Evolutionary conservation across 129 eudicot genomes (phyloP).

Genomic region (Pulicaria dysenterica): DNA sequence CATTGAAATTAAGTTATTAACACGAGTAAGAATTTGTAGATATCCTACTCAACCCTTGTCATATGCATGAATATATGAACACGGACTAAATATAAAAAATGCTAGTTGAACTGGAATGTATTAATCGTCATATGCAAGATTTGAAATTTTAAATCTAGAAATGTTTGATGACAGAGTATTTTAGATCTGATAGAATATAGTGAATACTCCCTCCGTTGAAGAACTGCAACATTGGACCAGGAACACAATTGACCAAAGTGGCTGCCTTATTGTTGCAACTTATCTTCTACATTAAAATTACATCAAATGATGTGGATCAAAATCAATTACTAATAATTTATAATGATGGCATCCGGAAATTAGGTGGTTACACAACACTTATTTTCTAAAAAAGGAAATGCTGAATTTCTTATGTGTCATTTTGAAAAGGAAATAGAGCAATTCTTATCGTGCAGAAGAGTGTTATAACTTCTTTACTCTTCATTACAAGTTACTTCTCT

Average conservation of each 20-base stretch:
- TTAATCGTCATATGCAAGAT: slow-evolving; percentile 6
- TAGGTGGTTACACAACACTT: slow-evolving; percentile 1
- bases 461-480: not conserved
- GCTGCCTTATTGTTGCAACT: slow-evolving; percentile 14
- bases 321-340: not conserved
- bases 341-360: slow-evolving; percentile 7
- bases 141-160: not conserved
- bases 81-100: not conserved
- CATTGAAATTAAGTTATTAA: not conserved
- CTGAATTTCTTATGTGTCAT: slow-evolving; percentile 7
- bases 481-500: not conserved
- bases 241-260: slow-evolving; percentile 7
- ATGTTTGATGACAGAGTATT: not conserved
- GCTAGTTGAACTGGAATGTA: not conserved
- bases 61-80: not conserved
- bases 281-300: slow-evolving; percentile 18
- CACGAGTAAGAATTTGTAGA: slow-evolving; percentile 1
- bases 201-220: not conserved
- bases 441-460: slow-evolving; percentile 14
- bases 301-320: not conserved
- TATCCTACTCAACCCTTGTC: slow-evolving; percentile 12
- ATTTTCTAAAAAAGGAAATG: slow-evolving; percentile 1
- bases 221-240: slow-evolving; percentile 3
- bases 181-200: not conserved
- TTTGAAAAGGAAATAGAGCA: not conserved